Conservation (phyloP, 805 yeast genomes). For the Metschnikowia gelsemii region DNA sequence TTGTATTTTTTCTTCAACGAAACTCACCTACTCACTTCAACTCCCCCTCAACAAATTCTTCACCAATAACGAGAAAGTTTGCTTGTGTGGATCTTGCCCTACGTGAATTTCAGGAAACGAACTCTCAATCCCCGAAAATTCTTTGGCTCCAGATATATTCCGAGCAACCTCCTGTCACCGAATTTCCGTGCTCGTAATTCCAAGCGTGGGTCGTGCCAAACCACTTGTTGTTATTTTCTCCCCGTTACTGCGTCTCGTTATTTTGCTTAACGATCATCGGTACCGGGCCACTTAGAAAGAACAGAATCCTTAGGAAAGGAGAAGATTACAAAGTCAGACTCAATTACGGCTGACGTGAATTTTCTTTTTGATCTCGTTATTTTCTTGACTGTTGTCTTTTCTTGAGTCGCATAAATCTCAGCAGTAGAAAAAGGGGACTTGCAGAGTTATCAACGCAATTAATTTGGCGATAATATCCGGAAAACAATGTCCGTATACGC, state of each 20-base stretch:
- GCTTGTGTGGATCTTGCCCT: neutral
- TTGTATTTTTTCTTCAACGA: conserved; percentile 11
- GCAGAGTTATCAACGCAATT: too few relatives aligned
- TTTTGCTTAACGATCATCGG: neutral
- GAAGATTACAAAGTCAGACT: neutral
- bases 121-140: neutral
- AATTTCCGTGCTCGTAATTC: conserved; percentile 2
- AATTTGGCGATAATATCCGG: neutral
- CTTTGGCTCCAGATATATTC: neutral
- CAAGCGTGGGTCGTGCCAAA: conserved; percentile 1
- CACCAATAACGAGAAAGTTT: neutral
- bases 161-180: neutral
- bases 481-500: conserved; percentile 22
- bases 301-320: neutral
- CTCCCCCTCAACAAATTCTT: conserved; percentile 7
- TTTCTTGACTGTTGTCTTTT: too few relatives aligned
- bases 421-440: too few relatives aligned
- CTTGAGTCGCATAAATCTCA: neutral
- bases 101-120: neutral
- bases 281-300: neutral
- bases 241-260: conserved; percentile 2
- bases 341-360: too few relatives aligned
- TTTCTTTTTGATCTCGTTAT: too few relatives aligned
- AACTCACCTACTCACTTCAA: conserved; percentile 9
- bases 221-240: neutral